These are phyloP conservation scores for Candida michaelii DNA, from an alignment of 805 yeast species.

Conservation along the genomic window DNA sequence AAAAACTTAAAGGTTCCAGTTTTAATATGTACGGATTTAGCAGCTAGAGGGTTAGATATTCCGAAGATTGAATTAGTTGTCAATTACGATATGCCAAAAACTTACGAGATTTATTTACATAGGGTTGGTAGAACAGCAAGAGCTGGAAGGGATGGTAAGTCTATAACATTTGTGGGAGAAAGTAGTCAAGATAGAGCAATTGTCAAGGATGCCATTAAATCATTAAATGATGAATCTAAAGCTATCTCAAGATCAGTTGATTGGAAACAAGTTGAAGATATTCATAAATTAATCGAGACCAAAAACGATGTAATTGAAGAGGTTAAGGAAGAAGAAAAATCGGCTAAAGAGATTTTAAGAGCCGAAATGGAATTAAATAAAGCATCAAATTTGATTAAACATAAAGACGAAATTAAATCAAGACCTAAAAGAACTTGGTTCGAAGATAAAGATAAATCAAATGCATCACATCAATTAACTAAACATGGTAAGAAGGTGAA, in stretches of 20 bases:
- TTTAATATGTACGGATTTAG: constrained; percentile 93
- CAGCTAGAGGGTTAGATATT: constrained; percentile 98
- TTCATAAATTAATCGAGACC: constrained; percentile 58
- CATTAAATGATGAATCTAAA: constrained; percentile 48
- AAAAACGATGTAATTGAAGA: constrained; percentile 67
- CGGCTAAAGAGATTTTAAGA: constrained; percentile 77
- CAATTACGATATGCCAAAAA: constrained; percentile 94
- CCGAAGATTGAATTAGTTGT: constrained; percentile 95
- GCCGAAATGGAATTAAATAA: constrained; percentile 91
- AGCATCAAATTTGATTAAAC: constrained; percentile 81
- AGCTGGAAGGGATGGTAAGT: constrained; percentile 95
- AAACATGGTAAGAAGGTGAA: constrained; percentile 57
- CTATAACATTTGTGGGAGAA: constrained; percentile 94
- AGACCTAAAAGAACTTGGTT: constrained; percentile 98
- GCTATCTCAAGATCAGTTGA: constrained; percentile 90
- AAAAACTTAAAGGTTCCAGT: constrained; percentile 82
- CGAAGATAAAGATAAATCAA: constrained; percentile 52
- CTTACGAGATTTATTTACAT: constrained; percentile 88
- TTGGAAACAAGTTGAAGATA: constrained; percentile 78
- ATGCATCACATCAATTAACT: constrained; percentile 38
- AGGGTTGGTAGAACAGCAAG: constrained; percentile 99
- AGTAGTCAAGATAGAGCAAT: constrained; percentile 80
- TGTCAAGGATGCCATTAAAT: constrained; percentile 85
- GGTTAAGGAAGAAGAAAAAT: constrained; percentile 82
- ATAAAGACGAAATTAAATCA: constrained; percentile 76